phyloP scores from a whole-genome alignment of 176 grass and related monocot genomes.

The Lolium perenne region DNA sequence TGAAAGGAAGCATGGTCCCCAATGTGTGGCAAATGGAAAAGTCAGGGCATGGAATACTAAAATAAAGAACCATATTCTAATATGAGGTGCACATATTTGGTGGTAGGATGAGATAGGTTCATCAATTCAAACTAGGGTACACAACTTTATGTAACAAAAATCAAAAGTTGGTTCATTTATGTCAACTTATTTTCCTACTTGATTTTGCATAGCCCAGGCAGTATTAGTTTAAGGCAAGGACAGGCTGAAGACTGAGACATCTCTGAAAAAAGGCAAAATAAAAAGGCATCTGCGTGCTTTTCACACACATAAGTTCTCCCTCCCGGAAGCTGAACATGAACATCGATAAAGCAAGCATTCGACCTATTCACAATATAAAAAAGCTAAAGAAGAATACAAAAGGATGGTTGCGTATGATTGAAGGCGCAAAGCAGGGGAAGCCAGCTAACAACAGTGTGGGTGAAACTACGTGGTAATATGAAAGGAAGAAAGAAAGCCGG shows the following conservation, averaged over 20 bases:
- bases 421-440: slow-evolving; percentile 33
- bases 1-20: neutral
- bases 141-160: neutral
- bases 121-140: neutral
- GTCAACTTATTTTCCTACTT: slow-evolving; percentile 6
- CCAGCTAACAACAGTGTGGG: slow-evolving; percentile 37
- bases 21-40: neutral
- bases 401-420: slow-evolving; percentile 37
- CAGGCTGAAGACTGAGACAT: neutral
- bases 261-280: neutral
- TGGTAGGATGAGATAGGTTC: neutral
- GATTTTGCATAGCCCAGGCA: neutral
- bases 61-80: slow-evolving; percentile 14
- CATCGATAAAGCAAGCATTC: slow-evolving; percentile 39
- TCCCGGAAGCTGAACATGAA: slow-evolving; percentile 13
- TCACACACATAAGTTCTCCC: neutral
- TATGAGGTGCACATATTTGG: neutral
- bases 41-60: neutral
- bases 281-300: slow-evolving; percentile 22
- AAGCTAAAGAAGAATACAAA: neutral
- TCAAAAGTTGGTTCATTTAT: neutral
- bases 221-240: neutral
- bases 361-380: slow-evolving; percentile 31
- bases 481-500: slow-evolving; percentile 25
- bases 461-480: slow-evolving; percentile 42